Percentiles rank a stretch among this genome's conserved stretches.
Evolutionary conservation across 768 basidiomycete species (phyloP).

Genomic region (Leccinum rimulosum): DNA sequence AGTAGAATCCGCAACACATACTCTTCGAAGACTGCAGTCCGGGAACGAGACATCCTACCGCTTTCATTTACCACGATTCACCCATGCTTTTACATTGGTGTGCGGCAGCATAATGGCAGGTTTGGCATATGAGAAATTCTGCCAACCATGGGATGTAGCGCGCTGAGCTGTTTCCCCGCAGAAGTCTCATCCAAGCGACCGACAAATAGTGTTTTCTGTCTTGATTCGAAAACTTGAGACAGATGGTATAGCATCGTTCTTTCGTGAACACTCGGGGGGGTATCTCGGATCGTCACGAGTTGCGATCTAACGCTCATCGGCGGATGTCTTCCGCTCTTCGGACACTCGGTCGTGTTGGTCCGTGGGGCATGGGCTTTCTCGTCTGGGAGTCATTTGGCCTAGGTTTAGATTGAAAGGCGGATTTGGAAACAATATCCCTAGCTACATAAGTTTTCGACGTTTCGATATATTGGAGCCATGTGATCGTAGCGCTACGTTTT

Average conservation of each 20-base stretch:
- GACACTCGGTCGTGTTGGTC: slow-evolving; percentile 70
- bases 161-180: slow-evolving; percentile 49
- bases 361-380: slow-evolving; percentile 81
- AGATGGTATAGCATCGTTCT: slow-evolving; percentile 55
- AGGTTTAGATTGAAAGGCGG: slow-evolving; percentile 20
- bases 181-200: slow-evolving; percentile 18
- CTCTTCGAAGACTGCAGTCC: slow-evolving; percentile 19
- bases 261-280: slow-evolving; percentile 40
- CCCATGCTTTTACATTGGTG: slow-evolving; percentile 65
- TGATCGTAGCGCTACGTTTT: slow-evolving; percentile 6
- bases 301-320: slow-evolving; percentile 20
- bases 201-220: slow-evolving; percentile 21
- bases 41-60: slow-evolving; percentile 18
- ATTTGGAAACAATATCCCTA: slow-evolving; percentile 4
- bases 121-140: slow-evolving; percentile 62
- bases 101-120: slow-evolving; percentile 76
- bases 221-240: slow-evolving; percentile 38
- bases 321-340: slow-evolving; percentile 45
- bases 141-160: slow-evolving; percentile 72
- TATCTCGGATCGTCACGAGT: slow-evolving; percentile 17
- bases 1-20: slow-evolving; percentile 31
- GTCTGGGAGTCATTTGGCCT: slow-evolving; percentile 71
- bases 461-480: not conserved
- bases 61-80: slow-evolving; percentile 46
- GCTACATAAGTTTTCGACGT: not conserved